Conservation (phyloP, 257 asterid genomes). For the Ilex aquifolium region DNA sequence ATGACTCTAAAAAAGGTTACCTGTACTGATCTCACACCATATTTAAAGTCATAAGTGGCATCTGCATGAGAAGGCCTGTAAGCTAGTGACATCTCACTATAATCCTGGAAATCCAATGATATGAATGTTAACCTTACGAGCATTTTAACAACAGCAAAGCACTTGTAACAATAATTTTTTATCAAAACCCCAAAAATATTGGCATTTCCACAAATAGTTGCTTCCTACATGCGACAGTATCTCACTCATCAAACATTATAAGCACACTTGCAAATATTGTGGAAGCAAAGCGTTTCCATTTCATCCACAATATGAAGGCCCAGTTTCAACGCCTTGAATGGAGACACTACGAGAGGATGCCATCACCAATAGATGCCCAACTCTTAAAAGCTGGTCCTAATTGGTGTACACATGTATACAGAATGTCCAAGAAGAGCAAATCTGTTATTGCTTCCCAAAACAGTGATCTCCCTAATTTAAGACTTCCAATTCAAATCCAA, state of each 20-base stretch:
- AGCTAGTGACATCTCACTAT: conserved; percentile 86
- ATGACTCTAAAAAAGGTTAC: conserved; percentile 24
- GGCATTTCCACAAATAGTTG: too few relatives aligned
- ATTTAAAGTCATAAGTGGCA: conserved; percentile 90
- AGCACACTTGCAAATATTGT: too few relatives aligned
- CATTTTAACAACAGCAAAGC: neutral
- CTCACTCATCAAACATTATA: too few relatives aligned
- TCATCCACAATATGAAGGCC: too few relatives aligned
- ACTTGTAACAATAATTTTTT: too few relatives aligned
- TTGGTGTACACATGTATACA: neutral
- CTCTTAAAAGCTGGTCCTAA: too few relatives aligned
- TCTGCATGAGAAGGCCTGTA: conserved; percentile 99
- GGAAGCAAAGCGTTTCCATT: too few relatives aligned
- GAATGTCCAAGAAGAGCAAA: neutral
- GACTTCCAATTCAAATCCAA: neutral
- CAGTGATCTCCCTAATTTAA: neutral
- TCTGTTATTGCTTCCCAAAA: neutral
- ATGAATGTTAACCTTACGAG: conserved; percentile 4
- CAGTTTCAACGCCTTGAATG: too few relatives aligned
- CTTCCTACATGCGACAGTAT: too few relatives aligned
- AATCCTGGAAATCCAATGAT: conserved; percentile 51
- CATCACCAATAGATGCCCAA: too few relatives aligned
- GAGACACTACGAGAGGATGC: too few relatives aligned
- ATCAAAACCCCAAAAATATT: too few relatives aligned
- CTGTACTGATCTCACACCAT: conserved; percentile 95